Percentiles rank a stretch among this genome's conserved stretches.
These are phyloP conservation scores for Rubia tinctorum DNA, from an alignment of 305 asterid genomes.

Conservation along the genomic window DNA sequence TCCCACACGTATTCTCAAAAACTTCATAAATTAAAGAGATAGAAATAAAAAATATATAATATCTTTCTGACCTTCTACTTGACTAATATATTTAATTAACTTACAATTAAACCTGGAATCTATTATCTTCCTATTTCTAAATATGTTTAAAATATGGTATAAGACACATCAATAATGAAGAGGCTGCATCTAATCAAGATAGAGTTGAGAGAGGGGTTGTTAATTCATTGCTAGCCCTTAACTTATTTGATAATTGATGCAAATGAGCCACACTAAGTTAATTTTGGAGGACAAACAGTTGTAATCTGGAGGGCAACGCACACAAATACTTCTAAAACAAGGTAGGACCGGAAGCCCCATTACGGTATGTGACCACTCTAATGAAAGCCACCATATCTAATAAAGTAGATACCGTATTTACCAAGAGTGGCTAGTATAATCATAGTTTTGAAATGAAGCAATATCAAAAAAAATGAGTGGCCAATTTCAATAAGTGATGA, in stretches of 20 bases:
- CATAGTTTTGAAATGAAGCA: not conserved
- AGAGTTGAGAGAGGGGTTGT: not conserved
- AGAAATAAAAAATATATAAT: no score
- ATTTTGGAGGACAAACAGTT: not conserved
- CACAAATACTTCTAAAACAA: not conserved
- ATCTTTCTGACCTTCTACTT: no score
- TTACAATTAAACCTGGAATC: no score
- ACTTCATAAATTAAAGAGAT: no score
- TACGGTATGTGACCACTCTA: not conserved
- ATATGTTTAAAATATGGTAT: no score
- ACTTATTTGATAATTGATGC: not conserved
- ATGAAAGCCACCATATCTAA: not conserved
- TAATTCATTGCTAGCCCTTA: not conserved
- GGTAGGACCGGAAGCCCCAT: not conserved
- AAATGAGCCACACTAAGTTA: not conserved
- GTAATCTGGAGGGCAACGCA: not conserved
- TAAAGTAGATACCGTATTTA: not conserved
- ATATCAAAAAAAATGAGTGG: no score
- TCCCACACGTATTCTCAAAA: no score
- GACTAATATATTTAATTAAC: no score
- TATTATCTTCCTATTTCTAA: no score
- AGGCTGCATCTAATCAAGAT: not conserved
- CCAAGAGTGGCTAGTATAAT: not conserved
- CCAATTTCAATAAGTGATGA: no score
- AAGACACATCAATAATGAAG: no score